A percentile compares a stretch with the other conserved stretches of the same genome.
Evolutionary conservation across 228 moss, liverwort and hornwort species (phyloP).

Genomic region (Sphagnum magellanicum): DNA sequence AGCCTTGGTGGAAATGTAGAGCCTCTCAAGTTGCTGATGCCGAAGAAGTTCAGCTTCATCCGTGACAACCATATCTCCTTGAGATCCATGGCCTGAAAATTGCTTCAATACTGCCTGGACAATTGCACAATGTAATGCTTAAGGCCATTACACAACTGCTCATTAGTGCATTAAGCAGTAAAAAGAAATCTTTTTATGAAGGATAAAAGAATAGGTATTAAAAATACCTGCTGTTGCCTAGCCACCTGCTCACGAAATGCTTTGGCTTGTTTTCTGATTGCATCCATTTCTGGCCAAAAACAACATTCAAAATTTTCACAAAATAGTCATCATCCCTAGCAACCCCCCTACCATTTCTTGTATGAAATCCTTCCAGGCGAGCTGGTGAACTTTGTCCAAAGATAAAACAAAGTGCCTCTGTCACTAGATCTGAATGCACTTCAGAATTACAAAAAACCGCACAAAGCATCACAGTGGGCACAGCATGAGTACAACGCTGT

Average conservation of each 20-base stretch:
- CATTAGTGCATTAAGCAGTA: no score
- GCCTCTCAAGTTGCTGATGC: constrained; percentile 86
- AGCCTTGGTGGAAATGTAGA: constrained; percentile 88
- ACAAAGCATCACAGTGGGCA: no score
- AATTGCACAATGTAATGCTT: background rate
- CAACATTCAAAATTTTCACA: no score
- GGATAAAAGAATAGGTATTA: background rate
- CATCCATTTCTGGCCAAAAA: constrained; percentile 54
- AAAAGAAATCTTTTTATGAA: background rate
- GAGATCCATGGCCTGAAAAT: constrained; percentile 56
- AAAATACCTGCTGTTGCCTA: constrained; percentile 74
- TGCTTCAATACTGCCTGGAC: constrained; percentile 71
- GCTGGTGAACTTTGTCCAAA: no score
- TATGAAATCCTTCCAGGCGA: no score
- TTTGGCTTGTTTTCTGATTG: constrained; percentile 79
- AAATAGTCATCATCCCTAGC: no score
- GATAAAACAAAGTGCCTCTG: no score
- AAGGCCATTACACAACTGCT: no score
- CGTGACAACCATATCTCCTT: constrained; percentile 69
- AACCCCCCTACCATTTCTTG: no score
- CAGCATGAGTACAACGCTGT: no score
- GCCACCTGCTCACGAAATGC: constrained; percentile 83
- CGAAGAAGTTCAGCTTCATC: constrained; percentile 91
- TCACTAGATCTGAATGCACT: no score
- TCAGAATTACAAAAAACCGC: no score